These are phyloP conservation scores for Sarocladium kiliense DNA, from an alignment of 2,329 filamentous ascomycete genomes.

Conservation along the genomic window DNA sequence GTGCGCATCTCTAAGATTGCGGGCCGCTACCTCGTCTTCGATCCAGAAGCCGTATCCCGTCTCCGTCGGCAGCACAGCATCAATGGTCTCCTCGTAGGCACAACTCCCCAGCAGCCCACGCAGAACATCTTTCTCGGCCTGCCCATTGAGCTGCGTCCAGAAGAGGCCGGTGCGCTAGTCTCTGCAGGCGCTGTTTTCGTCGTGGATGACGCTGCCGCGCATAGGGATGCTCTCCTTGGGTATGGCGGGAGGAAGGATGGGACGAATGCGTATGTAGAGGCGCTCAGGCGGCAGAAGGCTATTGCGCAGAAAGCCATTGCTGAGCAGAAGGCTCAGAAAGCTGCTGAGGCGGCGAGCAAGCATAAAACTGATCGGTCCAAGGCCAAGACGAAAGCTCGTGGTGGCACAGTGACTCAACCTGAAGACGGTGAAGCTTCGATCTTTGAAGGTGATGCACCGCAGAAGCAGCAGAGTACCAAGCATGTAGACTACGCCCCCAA, in stretches of 20 bases:
- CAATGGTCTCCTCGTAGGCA: conserved; percentile 80
- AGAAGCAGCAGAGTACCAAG: background rate
- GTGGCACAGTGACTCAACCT: conserved; percentile 2
- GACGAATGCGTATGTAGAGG: conserved; percentile 60
- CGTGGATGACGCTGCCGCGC: conserved; percentile 71
- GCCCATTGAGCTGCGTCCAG: conserved; percentile 83
- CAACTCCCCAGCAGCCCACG: conserved; percentile 84
- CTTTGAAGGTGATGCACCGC: background rate
- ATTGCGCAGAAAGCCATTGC: conserved; percentile 34
- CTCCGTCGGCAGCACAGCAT: conserved; percentile 78
- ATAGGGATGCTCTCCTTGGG: conserved; percentile 57
- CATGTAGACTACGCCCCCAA: conserved; percentile 9
- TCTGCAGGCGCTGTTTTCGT: conserved; percentile 72
- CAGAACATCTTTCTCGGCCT: conserved; percentile 92
- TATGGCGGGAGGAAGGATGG: background rate
- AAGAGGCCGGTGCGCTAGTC: conserved; percentile 80
- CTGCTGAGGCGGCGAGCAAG: conserved; percentile 21
- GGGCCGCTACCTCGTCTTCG: conserved; percentile 83
- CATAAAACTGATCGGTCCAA: conserved; percentile 12
- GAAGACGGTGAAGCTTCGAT: background rate
- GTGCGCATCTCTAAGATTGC: conserved; percentile 78
- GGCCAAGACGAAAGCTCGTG: background rate
- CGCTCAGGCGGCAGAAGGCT: conserved; percentile 39
- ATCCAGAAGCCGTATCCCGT: conserved; percentile 71
- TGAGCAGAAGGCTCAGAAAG: conserved; percentile 32